A percentile compares a stretch with the other conserved stretches of the same genome.
These are phyloP conservation scores for Aureobasidium namibiae DNA, from an alignment of 2,329 filamentous ascomycete species.

Conservation along the genomic window DNA sequence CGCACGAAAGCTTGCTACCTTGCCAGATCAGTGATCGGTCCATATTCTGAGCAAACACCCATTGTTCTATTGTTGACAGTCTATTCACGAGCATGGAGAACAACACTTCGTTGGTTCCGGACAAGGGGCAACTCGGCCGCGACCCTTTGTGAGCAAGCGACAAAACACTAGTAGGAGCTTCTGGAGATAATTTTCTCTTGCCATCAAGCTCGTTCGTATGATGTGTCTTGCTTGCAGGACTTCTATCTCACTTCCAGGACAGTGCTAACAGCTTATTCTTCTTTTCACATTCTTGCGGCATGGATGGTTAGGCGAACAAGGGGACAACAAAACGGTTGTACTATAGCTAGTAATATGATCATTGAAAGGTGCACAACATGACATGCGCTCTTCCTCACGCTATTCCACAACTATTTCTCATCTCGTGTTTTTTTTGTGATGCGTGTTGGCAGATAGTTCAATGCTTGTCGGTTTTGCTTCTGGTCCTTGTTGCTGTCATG, in stretches of 20 bases:
- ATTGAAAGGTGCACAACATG: too few relatives aligned
- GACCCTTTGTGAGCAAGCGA: background rate
- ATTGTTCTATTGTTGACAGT: too few relatives aligned
- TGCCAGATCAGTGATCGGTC: constrained; percentile 1
- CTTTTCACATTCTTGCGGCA: background rate
- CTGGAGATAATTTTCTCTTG: background rate
- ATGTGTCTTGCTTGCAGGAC: background rate
- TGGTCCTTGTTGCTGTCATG: too few relatives aligned
- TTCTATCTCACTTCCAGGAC: background rate
- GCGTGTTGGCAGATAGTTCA: too few relatives aligned
- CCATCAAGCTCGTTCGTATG: too few relatives aligned
- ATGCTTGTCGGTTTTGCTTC: too few relatives aligned
- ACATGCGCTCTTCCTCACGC: background rate
- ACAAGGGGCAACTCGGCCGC: too few relatives aligned
- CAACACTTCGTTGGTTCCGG: background rate
- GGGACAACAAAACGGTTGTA: background rate
- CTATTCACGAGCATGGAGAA: background rate
- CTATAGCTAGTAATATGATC: background rate
- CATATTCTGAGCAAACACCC: background rate
- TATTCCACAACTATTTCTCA: too few relatives aligned
- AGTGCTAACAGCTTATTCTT: too few relatives aligned
- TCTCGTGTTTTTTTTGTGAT: too few relatives aligned
- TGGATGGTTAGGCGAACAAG: background rate
- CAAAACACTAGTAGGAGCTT: background rate
- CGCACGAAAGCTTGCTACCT: constrained; percentile 22